Base-by-base conservation (phyloP, 2,329 filamentous ascomycete species). In the Clonostachys byssicola region DNA sequence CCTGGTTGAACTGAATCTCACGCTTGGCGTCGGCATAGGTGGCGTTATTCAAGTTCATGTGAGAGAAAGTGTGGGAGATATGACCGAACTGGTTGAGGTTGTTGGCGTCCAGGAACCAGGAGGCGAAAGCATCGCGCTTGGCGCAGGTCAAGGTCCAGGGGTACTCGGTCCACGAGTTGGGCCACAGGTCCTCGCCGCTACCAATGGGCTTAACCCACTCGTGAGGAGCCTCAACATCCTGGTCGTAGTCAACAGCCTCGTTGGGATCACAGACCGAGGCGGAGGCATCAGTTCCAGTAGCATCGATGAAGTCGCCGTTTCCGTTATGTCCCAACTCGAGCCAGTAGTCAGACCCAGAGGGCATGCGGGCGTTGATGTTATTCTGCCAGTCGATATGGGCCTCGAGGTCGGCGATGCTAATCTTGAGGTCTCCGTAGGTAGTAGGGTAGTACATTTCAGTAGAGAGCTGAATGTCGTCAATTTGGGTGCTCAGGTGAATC, bases 11-110 rank as follows among this genome's bases (percentile, higher is more conserved):
- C 18, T 68, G 65, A 40, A 84, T 81, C 59, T 85, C 81, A 52
- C 74, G 77, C 48, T 60, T 59, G 2, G 78, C 67, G 54, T 85
- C 81, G 4, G 65, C 56, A 62, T 80, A 83, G 1, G 80, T 83
- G 7, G 79, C 76, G 51, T 83, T 83, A 55, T 83, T 75, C 49
- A 82, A 62, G 51, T 76, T 73, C 53, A 75, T 65, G 52, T 84
- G 81, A 4, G 77, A 78, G 60, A 83, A 84, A 1, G 81, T 84
- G 60, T 85, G 81, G 2, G 79, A 81, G n/a, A 85, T 64, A 45
- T 80, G 74, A 7, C 72, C 75, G 58, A 80, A 84, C 12, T 65
- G 63, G 58, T 83, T 71, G 18, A 70, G 67, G 56, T 83, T 81
- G 14, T 43, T 34, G 10, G 40, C 6, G 18, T 58, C 73, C 30